A percentile compares a stretch with the other conserved stretches of the same genome.
phyloP scores from a whole-genome alignment of 2,329 filamentous ascomycete species.

The Colletotrichum coccodes region DNA sequence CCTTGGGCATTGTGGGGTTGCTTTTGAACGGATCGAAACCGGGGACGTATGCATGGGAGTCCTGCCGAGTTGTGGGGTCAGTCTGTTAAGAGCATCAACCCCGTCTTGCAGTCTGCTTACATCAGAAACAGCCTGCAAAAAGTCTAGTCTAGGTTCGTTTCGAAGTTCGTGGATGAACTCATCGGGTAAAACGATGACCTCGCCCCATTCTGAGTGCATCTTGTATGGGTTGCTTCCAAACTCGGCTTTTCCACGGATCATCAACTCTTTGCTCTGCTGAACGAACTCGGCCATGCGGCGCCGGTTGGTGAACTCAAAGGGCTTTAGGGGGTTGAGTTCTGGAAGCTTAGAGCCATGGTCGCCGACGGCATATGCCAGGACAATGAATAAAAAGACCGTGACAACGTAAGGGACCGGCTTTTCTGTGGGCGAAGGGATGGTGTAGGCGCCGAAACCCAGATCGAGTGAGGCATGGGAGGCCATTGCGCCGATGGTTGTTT shows the following conservation, averaged over 20 bases:
- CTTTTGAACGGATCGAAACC: slow-evolving; percentile 5
- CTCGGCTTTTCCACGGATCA: background rate
- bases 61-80: background rate
- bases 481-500: background rate
- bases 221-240: slow-evolving; percentile 9
- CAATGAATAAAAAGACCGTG: background rate
- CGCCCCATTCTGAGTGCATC: slow-evolving; percentile 12
- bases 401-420: slow-evolving; percentile 9
- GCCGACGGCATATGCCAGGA: slow-evolving; percentile 4
- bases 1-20: background rate
- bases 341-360: background rate
- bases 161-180: slow-evolving; percentile 14
- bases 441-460: background rate
- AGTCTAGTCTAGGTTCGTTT: slow-evolving; percentile 2
- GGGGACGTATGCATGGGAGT: slow-evolving; percentile 7
- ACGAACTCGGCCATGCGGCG: slow-evolving; percentile 16
- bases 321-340: slow-evolving; percentile 4
- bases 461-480: background rate
- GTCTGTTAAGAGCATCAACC: fast-evolving
- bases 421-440: slow-evolving; percentile 14
- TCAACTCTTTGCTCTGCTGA: background rate
- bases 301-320: slow-evolving; percentile 5
- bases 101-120: background rate
- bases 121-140: background rate
- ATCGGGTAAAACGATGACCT: slow-evolving; percentile 7